phyloP scores from a whole-genome alignment of 164 flowering plant genomes.

The Sedum album region DNA sequence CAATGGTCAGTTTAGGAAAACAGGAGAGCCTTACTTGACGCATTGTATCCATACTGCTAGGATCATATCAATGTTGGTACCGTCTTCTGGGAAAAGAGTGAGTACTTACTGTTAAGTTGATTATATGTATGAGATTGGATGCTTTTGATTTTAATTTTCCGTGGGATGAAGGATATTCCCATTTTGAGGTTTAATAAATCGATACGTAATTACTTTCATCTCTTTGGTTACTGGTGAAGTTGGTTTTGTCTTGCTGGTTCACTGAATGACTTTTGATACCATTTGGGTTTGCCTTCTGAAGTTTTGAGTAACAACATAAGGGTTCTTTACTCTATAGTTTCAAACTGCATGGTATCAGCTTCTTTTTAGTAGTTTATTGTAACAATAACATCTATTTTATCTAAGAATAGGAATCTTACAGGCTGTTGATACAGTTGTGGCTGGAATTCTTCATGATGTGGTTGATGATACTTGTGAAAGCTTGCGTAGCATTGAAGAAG shows the following conservation, averaged over 20 bases:
- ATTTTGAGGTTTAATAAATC: constrained; percentile 18
- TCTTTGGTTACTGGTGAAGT: neutral
- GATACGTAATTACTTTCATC: too few relatives aligned
- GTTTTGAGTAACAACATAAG: too few relatives aligned
- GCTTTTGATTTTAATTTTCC: constrained; percentile 12
- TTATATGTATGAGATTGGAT: constrained; percentile 53
- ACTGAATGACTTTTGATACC: too few relatives aligned
- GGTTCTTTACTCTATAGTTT: too few relatives aligned
- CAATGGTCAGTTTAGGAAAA: constrained; percentile 67
- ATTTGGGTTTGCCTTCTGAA: too few relatives aligned
- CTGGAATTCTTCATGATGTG: constrained; percentile 58
- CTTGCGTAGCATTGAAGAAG: constrained; percentile 47
- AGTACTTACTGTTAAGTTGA: constrained; percentile 7
- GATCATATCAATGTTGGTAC: constrained; percentile 73
- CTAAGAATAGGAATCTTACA: constrained; percentile 20
- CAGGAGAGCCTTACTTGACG: constrained; percentile 75
- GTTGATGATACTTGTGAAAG: constrained; percentile 72
- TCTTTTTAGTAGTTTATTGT: too few relatives aligned
- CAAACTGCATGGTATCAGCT: too few relatives aligned
- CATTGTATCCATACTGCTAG: constrained; percentile 90
- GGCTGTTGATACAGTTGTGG: constrained; percentile 92
- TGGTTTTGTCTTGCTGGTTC: neutral
- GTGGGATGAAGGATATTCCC: neutral
- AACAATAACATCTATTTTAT: too few relatives aligned
- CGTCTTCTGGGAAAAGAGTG: constrained; percentile 71